phyloP scores from a whole-genome alignment of 805 yeast genomes.

The Yarrowia phangngaensis region DNA sequence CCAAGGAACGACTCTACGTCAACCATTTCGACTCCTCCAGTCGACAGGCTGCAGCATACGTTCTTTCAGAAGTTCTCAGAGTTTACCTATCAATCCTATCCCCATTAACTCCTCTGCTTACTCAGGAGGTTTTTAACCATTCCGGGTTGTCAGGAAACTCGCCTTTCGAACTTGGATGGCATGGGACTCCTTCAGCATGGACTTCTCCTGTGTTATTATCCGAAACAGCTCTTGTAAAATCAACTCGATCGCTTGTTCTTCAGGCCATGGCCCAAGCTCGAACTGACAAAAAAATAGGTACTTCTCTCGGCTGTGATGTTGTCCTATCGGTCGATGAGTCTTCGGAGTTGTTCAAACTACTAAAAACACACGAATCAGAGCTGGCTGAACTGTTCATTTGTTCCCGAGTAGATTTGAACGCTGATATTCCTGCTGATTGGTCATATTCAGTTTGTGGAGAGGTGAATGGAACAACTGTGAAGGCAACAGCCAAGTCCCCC shows the following conservation, averaged over 20 bases:
- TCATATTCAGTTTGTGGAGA: conserved; percentile 36
- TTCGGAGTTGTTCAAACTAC: conserved; percentile 28
- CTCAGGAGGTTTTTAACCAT: conserved; percentile 84
- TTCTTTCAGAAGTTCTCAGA: conserved; percentile 51
- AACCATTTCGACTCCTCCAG: conserved; percentile 48
- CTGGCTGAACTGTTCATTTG: conserved; percentile 59
- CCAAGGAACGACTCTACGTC: conserved; percentile 82
- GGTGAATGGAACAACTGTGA: conserved; percentile 37
- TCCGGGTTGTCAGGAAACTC: conserved; percentile 42
- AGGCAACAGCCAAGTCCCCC: conserved; percentile 47
- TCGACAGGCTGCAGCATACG: conserved; percentile 64
- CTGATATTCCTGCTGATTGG: conserved; percentile 35
- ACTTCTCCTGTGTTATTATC: conserved; percentile 40
- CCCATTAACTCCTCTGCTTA: conserved; percentile 77
- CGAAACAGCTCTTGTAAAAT: conserved; percentile 49
- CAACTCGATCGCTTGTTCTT: conserved; percentile 49
- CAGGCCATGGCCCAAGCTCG: conserved; percentile 56
- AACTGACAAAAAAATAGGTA: conserved; percentile 42
- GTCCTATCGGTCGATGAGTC: not conserved
- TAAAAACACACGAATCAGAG: conserved; percentile 42
- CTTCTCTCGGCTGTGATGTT: conserved; percentile 23
- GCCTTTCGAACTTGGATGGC: conserved; percentile 51
- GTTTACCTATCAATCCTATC: conserved; percentile 64
- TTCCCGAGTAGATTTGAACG: conserved; percentile 51
- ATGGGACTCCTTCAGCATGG: conserved; percentile 41